These are phyloP conservation scores for Cairneyella variabilis DNA, from an alignment of 495 filamentous ascomycete species.

Conservation along the genomic window DNA sequence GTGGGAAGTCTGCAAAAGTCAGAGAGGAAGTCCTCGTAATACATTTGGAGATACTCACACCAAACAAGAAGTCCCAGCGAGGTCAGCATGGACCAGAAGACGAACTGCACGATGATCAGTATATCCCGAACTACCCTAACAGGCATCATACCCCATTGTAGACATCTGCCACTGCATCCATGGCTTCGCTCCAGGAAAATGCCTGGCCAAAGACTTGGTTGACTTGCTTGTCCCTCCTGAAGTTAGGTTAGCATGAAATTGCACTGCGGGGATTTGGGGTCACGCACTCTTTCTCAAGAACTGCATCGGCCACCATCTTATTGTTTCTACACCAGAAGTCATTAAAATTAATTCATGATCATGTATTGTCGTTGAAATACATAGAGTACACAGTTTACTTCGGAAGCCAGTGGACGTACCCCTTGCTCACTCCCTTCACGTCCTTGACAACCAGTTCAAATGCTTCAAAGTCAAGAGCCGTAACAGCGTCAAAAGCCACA, in stretches of 20 bases:
- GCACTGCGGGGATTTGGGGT: not conserved
- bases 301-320: slow-evolving; percentile 61
- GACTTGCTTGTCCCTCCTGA: slow-evolving; percentile 73
- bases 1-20: slow-evolving; percentile 69
- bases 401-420: slow-evolving; percentile 99
- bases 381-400: slow-evolving; percentile 49
- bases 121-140: slow-evolving; percentile 18
- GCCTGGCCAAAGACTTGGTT: slow-evolving; percentile 63
- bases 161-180: slow-evolving; percentile 83
- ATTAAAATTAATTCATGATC: slow-evolving; percentile 31
- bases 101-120: slow-evolving; percentile 56
- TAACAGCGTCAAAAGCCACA: slow-evolving; percentile 94
- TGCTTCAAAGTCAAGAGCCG: slow-evolving; percentile 86
- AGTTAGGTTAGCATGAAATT: slow-evolving; percentile 16
- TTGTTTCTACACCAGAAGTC: slow-evolving; percentile 41
- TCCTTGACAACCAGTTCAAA: slow-evolving; percentile 90
- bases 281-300: slow-evolving; percentile 84
- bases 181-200: slow-evolving; percentile 69
- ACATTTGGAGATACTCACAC: slow-evolving; percentile 60
- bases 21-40: slow-evolving; percentile 17
- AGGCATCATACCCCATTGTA: slow-evolving; percentile 80
- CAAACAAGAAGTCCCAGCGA: slow-evolving; percentile 84
- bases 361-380: slow-evolving; percentile 30
- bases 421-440: slow-evolving; percentile 87
- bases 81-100: slow-evolving; percentile 94